Evolutionary conservation across 148 eudicot species (phyloP).

Genomic region (Vaccinium vitisidaea): DNA sequence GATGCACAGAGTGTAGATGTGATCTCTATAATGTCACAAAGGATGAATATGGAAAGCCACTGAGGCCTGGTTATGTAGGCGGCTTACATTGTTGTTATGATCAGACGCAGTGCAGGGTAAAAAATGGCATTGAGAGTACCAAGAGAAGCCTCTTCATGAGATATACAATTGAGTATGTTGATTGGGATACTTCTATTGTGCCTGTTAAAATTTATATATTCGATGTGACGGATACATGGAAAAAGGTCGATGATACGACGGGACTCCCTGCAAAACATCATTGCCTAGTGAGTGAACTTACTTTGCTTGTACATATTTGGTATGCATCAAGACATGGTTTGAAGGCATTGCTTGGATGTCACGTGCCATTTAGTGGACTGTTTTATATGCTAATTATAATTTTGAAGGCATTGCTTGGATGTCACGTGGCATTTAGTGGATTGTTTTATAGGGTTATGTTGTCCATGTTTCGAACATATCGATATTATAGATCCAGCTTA

Average conservation of each 20-base stretch:
- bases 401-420: neutral
- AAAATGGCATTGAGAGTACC: slow-evolving; percentile 41
- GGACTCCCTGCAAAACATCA: slow-evolving; percentile 31
- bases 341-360: neutral
- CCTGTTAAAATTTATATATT: slow-evolving; percentile 76
- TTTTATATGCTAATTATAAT: neutral
- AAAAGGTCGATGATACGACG: slow-evolving; percentile 27
- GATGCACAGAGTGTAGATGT: slow-evolving; percentile 91
- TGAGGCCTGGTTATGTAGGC: slow-evolving; percentile 55
- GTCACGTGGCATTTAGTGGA: neutral
- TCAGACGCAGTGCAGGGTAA: slow-evolving; percentile 55
- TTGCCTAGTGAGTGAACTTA: slow-evolving; percentile 47
- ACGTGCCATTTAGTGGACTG: neutral
- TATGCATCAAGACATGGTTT: neutral
- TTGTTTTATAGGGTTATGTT: neutral
- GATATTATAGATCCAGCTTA: neutral
- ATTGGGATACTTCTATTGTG: slow-evolving; percentile 55
- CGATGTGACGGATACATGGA: slow-evolving; percentile 75
- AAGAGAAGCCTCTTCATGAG: slow-evolving; percentile 51
- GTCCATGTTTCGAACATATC: neutral
- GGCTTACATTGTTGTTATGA: slow-evolving; percentile 87
- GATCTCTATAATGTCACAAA: slow-evolving; percentile 67
- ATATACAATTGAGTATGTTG: slow-evolving; percentile 67
- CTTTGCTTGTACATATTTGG: neutral
- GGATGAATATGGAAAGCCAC: slow-evolving; percentile 39